Conservation (phyloP, 1,284 basidiomycete species). For the Microbotryum lychnidis-dioicae region DNA sequence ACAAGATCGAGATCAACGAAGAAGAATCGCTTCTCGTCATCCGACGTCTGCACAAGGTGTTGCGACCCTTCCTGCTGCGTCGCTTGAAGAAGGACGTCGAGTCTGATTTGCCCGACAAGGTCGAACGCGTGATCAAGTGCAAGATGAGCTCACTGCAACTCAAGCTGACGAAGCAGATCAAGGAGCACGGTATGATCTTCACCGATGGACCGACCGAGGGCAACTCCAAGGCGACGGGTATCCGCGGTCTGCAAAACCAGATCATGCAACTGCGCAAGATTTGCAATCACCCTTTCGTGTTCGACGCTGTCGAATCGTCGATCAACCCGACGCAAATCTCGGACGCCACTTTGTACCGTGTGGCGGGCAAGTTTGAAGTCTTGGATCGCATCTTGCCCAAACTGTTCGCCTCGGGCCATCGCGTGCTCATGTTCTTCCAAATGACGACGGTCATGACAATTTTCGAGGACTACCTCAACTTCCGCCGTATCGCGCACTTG, state of each 20-base stretch:
- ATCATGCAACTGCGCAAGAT: constrained; percentile 99
- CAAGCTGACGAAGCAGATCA: constrained; percentile 96
- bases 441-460: constrained; percentile 99
- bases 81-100: constrained; percentile 99
- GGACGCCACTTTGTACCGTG: constrained; percentile 70
- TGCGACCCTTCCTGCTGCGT: constrained; percentile 91
- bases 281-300: constrained; percentile 95
- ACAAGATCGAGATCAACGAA: constrained; percentile 99
- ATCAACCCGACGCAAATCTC: constrained; percentile 77
- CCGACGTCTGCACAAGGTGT: constrained; percentile 94
- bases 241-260: constrained; percentile 72
- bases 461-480: constrained; percentile 95
- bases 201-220: constrained; percentile 39
- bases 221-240: constrained; percentile 31
- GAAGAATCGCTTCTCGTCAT: constrained; percentile 98
- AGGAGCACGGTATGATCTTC: constrained; percentile 79
- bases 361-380: constrained; percentile 93
- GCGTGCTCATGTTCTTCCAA: constrained; percentile 98
- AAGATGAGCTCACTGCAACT: constrained; percentile 91
- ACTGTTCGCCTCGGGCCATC: constrained; percentile 83
- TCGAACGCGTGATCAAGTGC: constrained; percentile 98
- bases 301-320: constrained; percentile 88
- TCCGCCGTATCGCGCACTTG: constrained; percentile 81
- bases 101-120: constrained; percentile 94
- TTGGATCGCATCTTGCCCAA: constrained; percentile 88